Conservation (phyloP, 306 rosid species). For the Parietaria judaica region DNA sequence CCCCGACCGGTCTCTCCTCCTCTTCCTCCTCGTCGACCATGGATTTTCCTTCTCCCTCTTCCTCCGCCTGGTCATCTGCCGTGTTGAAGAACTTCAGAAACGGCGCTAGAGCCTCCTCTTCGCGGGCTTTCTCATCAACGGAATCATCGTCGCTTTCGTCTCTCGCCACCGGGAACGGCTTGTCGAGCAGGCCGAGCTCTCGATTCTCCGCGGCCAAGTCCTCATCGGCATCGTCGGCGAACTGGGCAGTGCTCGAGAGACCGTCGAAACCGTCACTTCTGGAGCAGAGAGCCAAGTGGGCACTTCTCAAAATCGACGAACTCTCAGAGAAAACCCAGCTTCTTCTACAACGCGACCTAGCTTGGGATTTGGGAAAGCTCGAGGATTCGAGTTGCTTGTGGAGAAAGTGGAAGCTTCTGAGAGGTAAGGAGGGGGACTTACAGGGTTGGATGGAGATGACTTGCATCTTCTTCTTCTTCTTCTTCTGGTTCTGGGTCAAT, state of each 20-base stretch:
- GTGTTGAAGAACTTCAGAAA: slow-evolving; percentile 78
- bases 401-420: slow-evolving; percentile 14
- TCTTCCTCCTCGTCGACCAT: slow-evolving; percentile 28
- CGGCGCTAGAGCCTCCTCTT: slow-evolving; percentile 60
- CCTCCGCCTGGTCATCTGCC: slow-evolving; percentile 28
- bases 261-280: slow-evolving; percentile 45
- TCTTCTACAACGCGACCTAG: slow-evolving; percentile 12
- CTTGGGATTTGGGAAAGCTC: slow-evolving; percentile 8
- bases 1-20: slow-evolving; percentile 33
- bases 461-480: slow-evolving; percentile 34
- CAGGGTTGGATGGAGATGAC: slow-evolving; percentile 39
- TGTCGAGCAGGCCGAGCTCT: slow-evolving; percentile 58
- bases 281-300: slow-evolving; percentile 48
- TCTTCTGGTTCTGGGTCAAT: not conserved
- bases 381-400: slow-evolving; percentile 9
- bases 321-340: slow-evolving; percentile 25
- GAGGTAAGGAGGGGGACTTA: slow-evolving; percentile 23
- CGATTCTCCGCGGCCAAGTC: slow-evolving; percentile 39
- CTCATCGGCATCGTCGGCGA: slow-evolving; percentile 28
- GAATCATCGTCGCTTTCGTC: slow-evolving; percentile 29
- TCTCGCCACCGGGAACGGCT: slow-evolving; percentile 53
- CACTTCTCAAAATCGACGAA: slow-evolving; percentile 23
- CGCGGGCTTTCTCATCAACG: slow-evolving; percentile 24
- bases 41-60: slow-evolving; percentile 27
- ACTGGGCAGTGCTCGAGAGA: slow-evolving; percentile 38